Evolutionary conservation across 352 stramenopile genomes (phyloP).

Genomic region (Phytophthora megakarya): DNA sequence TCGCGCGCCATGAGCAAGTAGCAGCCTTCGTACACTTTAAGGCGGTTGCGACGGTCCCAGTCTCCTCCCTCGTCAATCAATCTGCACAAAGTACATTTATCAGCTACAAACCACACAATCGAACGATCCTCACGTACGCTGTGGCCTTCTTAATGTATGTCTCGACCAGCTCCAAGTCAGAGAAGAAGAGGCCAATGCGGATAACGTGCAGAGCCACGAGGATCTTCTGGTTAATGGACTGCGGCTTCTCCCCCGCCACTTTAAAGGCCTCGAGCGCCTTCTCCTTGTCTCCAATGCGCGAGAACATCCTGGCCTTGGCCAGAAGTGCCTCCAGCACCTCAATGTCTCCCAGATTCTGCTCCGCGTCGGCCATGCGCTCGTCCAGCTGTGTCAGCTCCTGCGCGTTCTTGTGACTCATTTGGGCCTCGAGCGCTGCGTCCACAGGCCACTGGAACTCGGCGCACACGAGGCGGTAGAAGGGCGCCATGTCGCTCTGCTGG

Average conservation of each 20-base stretch:
- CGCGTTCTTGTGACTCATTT: constrained; percentile 71
- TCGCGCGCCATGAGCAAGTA: constrained; percentile 94
- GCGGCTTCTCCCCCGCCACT: constrained; percentile 92
- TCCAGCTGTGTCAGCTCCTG: constrained; percentile 81
- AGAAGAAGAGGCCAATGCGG: constrained; percentile 89
- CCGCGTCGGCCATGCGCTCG: constrained; percentile 90
- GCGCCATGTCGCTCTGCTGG: constrained; percentile 69
- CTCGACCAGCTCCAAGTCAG: constrained; percentile 84
- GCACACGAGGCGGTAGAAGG: constrained; percentile 81
- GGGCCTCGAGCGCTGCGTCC: constrained; percentile 54
- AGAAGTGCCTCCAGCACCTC: constrained; percentile 97
- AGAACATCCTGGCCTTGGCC: constrained; percentile 93
- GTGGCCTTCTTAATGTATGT: constrained; percentile 90
- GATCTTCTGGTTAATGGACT: constrained; percentile 98
- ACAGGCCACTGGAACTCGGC: constrained; percentile 71
- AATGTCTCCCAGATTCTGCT: constrained; percentile 97
- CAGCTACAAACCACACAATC: background rate
- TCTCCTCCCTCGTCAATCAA: constrained; percentile 96
- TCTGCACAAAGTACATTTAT: constrained; percentile 33
- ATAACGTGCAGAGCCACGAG: constrained; percentile 96
- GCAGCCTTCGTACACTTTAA: constrained; percentile 98
- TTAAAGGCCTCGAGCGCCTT: constrained; percentile 91
- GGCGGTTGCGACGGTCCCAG: constrained; percentile 98
- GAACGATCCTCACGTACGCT: constrained; percentile 34
- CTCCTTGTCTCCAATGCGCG: constrained; percentile 93